A percentile compares a stretch with the other conserved stretches of the same genome.
Conservation (phyloP, 2,329 filamentous ascomycete genomes). For the Trichoderma cornu-damae region DNA sequence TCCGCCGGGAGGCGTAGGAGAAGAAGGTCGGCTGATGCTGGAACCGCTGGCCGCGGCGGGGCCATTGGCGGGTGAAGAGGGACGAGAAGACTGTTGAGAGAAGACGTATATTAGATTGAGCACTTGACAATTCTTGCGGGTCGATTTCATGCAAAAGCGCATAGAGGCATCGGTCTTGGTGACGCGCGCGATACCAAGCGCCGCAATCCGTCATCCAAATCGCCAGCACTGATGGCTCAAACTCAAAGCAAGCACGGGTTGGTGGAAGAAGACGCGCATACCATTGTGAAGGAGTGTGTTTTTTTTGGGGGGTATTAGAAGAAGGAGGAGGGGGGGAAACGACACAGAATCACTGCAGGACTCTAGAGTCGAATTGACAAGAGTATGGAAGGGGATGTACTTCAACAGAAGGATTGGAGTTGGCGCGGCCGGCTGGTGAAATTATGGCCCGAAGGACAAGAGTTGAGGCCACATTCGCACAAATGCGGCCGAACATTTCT, state of each 20-base stretch:
- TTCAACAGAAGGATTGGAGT: conserved; percentile 21
- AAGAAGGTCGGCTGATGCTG: conserved; percentile 71
- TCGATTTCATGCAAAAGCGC: neutral
- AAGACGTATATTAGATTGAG: neutral
- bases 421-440: conserved; percentile 24
- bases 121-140: neutral
- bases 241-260: neutral
- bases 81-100: conserved; percentile 52
- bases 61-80: conserved; percentile 55
- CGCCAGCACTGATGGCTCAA: neutral
- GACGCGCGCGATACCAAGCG: conserved; percentile 17
- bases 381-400: conserved; percentile 23
- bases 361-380: conserved; percentile 27
- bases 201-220: neutral
- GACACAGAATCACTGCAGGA: conserved; percentile 34
- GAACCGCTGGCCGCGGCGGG: conserved; percentile 60
- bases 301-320: conserved; percentile 18
- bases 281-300: conserved; percentile 29
- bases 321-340: conserved; percentile 17
- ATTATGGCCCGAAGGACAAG: conserved; percentile 27
- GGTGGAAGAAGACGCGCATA: conserved; percentile 23
- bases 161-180: neutral
- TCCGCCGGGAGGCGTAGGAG: conserved; percentile 84
- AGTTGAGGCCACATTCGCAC: conserved; percentile 44
- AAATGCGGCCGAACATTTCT: conserved; percentile 35